phyloP scores from a whole-genome alignment of 805 yeast species.

The Saccharomycopsis sp. region DNA sequence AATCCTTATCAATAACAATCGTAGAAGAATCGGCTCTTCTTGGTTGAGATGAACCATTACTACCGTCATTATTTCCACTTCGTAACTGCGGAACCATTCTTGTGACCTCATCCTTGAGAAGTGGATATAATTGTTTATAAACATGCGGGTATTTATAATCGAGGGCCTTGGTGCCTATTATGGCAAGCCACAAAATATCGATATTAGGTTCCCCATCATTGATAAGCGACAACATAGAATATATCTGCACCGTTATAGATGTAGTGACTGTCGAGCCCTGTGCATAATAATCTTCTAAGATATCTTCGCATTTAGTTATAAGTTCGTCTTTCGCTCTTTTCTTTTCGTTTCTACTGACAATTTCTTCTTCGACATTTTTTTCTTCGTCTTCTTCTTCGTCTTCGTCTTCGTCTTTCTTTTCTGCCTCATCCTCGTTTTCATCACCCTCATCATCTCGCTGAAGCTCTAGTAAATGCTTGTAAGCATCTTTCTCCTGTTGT shows the following conservation, averaged over 20 bases:
- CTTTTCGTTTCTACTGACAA: conserved; percentile 28
- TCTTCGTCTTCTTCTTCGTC: conserved; percentile 33
- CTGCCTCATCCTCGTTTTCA: conserved; percentile 25
- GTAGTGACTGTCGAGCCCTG: conserved; percentile 76
- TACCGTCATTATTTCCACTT: conserved; percentile 22
- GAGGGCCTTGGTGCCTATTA: conserved; percentile 81
- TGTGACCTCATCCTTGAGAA: conserved; percentile 74
- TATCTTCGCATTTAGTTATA: conserved; percentile 42
- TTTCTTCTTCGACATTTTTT: conserved; percentile 25
- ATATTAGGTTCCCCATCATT: conserved; percentile 57
- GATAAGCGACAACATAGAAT: conserved; percentile 74
- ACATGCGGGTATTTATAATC: conserved; percentile 69
- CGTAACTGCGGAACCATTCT: conserved; percentile 46
- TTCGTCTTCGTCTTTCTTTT: conserved; percentile 23
- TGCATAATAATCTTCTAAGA: conserved; percentile 68
- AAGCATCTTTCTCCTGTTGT: conserved; percentile 53
- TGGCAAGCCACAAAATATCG: conserved; percentile 74
- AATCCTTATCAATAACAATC: conserved; percentile 72
- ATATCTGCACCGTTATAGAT: conserved; percentile 72
- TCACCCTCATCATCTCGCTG: conserved; percentile 30
- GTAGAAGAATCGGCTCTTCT: conserved; percentile 27
- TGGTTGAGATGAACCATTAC: conserved; percentile 22
- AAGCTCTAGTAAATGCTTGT: conserved; percentile 41
- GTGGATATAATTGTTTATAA: conserved; percentile 64
- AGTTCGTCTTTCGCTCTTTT: conserved; percentile 36